A percentile compares a stretch with the other conserved stretches of the same genome.
Evolutionary conservation across 768 basidiomycete genomes (phyloP).

Genomic region (Lepiota venenata): DNA sequence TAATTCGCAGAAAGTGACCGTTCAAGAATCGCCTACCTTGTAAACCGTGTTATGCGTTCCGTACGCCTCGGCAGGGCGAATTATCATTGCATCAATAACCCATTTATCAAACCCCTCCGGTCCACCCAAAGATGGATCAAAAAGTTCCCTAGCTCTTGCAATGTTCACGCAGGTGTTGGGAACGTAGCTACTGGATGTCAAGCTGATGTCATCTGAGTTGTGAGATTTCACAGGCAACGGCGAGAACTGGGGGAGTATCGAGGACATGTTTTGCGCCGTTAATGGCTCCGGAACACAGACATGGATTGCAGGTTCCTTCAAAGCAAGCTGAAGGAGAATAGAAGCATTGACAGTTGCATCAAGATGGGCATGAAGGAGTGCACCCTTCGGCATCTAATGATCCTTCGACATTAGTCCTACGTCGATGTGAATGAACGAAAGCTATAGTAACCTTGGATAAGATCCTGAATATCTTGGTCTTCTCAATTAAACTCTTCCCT

Average conservation of each 20-base stretch:
- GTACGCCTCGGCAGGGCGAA: slow-evolving; percentile 71
- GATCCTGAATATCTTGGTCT: slow-evolving; percentile 50
- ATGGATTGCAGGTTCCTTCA: slow-evolving; percentile 59
- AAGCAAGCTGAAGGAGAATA: slow-evolving; percentile 50
- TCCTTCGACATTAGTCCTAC: not conserved
- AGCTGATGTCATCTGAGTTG: slow-evolving; percentile 25
- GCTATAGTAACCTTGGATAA: slow-evolving; percentile 49
- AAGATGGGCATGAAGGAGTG: slow-evolving; percentile 70
- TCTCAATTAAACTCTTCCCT: slow-evolving; percentile 57
- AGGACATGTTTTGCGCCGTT: slow-evolving; percentile 35
- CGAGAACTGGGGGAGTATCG: slow-evolving; percentile 49
- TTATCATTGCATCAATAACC: slow-evolving; percentile 57
- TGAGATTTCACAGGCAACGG: slow-evolving; percentile 37
- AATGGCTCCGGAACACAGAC: slow-evolving; percentile 43
- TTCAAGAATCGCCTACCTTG: slow-evolving; percentile 39
- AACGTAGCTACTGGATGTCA: slow-evolving; percentile 43
- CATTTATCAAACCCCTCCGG: slow-evolving; percentile 66
- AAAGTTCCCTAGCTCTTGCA: slow-evolving; percentile 48
- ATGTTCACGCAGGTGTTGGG: slow-evolving; percentile 54
- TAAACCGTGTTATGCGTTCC: slow-evolving; percentile 65
- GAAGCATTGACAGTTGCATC: slow-evolving; percentile 63
- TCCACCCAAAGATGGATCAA: slow-evolving; percentile 51
- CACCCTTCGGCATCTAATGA: slow-evolving; percentile 76
- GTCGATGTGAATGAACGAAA: not conserved
- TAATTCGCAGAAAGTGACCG: not conserved